These are phyloP conservation scores for Adansonia gregorii DNA, from an alignment of 441 rosid genomes.

Conservation along the genomic window DNA sequence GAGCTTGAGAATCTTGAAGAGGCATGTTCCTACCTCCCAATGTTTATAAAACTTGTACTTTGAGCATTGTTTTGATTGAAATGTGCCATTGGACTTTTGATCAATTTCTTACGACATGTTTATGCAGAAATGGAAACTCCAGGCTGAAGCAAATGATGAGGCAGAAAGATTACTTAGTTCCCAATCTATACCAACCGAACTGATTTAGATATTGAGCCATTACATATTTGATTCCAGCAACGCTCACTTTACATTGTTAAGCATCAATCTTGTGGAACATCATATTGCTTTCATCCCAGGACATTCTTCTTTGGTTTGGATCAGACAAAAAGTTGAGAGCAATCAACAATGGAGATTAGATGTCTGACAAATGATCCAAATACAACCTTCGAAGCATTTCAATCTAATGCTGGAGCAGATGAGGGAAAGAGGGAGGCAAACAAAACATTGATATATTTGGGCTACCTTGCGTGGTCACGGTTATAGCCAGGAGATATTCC, in stretches of 20 bases:
- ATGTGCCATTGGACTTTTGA: not conserved
- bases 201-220: slow-evolving; percentile 11
- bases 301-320: not conserved
- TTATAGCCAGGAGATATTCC: not conserved
- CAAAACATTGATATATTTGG: not conserved
- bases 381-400: not conserved
- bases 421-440: not conserved
- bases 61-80: not conserved
- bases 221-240: slow-evolving; percentile 6
- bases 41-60: not conserved
- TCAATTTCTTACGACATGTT: slow-evolving; percentile 6
- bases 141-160: slow-evolving; percentile 96
- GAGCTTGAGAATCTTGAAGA: slow-evolving; percentile 97
- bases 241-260: not conserved
- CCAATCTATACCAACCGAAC: slow-evolving; percentile 39
- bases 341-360: not conserved
- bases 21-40: slow-evolving; percentile 44
- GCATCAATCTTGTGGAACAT: slow-evolving; percentile 14
- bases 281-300: not conserved
- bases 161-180: slow-evolving; percentile 89
- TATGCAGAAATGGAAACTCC: slow-evolving; percentile 80
- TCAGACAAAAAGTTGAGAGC: not conserved
- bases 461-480: not conserved
- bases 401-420: slow-evolving; percentile 4
- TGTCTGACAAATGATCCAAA: not conserved